phyloP scores from a whole-genome alignment of 768 basidiomycete genomes.

The Postia placenta region DNA sequence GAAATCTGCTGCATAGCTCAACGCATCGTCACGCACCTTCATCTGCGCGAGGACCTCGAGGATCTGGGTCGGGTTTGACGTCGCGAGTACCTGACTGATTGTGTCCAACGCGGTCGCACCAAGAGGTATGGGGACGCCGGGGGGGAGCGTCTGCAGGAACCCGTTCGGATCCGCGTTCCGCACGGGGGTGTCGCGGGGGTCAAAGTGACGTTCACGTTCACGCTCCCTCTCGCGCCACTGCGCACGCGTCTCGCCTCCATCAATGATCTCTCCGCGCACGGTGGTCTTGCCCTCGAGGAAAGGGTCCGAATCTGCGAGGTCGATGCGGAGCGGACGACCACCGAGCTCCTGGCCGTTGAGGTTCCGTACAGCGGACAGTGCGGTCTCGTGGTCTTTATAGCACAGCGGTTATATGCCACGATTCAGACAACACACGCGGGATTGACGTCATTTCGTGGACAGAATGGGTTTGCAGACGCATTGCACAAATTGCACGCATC shows the following conservation, averaged over 20 bases:
- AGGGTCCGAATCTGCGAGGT: constrained; percentile 90
- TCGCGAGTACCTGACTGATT: constrained; percentile 82
- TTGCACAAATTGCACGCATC: neutral
- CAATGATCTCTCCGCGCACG: constrained; percentile 74
- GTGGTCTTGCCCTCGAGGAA: constrained; percentile 90
- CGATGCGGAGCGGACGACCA: constrained; percentile 89
- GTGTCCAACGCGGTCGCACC: constrained; percentile 72
- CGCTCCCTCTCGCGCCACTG: constrained; percentile 48
- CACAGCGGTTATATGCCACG: neutral
- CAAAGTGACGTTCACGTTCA: constrained; percentile 21
- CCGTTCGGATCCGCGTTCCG: constrained; percentile 22
- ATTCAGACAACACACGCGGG: no score
- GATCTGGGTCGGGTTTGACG: constrained; percentile 75
- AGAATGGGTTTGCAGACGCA: neutral
- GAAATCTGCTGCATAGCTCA: neutral
- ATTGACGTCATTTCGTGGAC: neutral
- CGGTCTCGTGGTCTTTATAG: constrained; percentile 85
- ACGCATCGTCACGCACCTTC: constrained; percentile 94
- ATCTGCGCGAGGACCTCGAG: constrained; percentile 96
- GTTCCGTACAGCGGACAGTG: constrained; percentile 91
- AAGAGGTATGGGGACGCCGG: constrained; percentile 66
- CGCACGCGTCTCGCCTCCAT: constrained; percentile 56
- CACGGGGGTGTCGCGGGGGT: constrained; percentile 2
- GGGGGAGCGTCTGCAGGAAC: constrained; percentile 65
- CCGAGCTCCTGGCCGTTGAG: constrained; percentile 90